Evolutionary conservation across 2,329 filamentous ascomycete species (phyloP), one percentile per base, ranked within the genome.

Genomic region (Aspergillus sp.): DNA sequence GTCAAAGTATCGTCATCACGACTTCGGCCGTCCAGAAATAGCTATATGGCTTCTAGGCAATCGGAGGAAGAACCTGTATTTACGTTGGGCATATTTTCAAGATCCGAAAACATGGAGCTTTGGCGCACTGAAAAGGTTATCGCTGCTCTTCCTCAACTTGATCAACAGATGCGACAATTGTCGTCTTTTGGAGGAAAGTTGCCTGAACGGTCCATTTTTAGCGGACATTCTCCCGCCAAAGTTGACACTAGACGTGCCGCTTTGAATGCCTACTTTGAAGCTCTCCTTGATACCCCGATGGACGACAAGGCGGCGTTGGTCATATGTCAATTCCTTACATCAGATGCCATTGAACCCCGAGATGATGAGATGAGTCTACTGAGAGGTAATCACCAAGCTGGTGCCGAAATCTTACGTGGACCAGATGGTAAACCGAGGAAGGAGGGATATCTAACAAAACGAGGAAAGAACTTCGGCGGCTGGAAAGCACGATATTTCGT

Each of bases 381-480:
- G 55, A 80, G 79, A 62, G 72, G 71, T 13, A 70, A 67, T 64
- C 62, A 68, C 44, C 69, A 75, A 59, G 48, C 59, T 53, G 73
- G 75, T 59, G 64, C 67, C 17, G 71, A 73, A 21, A 67, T 75
- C 39, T 65, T 69, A 59, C 75, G 80, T 3, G 85, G 87, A 0
- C 82, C 86, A 5, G 86, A 88, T 68, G 86, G 87, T 3, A 86
- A 88, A 52, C 87, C 89, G 8, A 83, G 88, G 61, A 92, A 91
- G 71, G 93, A 88, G 71, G 95, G 95, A 8, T 99, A 98, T 75
- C 80, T 99, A 53, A 98, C 95, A 2, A 99, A 99, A 80, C 87
- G 91, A 67, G 95, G 95, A 52, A 99, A 99, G 82, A 98, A 98
- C 71, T 99, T 99, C 78, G 95, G 95, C 54, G 95, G 95, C 52